These are phyloP conservation scores for Cadophora sp. DNA, from an alignment of 2,329 filamentous ascomycete genomes.

Conservation along the genomic window DNA sequence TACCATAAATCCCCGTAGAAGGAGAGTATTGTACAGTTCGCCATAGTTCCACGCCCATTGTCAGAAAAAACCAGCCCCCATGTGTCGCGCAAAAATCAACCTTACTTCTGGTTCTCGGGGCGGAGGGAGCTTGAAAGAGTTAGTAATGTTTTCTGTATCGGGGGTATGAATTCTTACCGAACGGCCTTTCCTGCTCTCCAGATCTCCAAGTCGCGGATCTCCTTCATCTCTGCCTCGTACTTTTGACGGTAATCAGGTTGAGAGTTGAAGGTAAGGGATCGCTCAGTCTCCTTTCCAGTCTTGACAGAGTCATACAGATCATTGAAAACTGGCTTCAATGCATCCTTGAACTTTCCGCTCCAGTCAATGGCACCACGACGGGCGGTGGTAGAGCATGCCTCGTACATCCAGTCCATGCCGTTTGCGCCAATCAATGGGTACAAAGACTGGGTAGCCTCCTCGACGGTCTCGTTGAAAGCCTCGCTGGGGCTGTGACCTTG, in stretches of 20 bases:
- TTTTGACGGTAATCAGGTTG: conserved; percentile 95
- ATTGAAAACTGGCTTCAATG: conserved; percentile 98
- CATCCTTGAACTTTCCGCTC: conserved; percentile 96
- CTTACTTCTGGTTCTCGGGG: conserved; percentile 82
- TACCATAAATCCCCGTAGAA: conserved; percentile 38
- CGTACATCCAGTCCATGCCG: conserved; percentile 99
- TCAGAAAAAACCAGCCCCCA: conserved; percentile 34
- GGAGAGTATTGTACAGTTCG: conserved; percentile 46
- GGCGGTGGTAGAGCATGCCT: conserved; percentile 98
- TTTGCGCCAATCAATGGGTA: conserved; percentile 97
- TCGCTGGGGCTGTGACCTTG: conserved; percentile 96
- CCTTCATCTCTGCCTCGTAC: conserved; percentile 98
- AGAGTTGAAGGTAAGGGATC: conserved; percentile 96
- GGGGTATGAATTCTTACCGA: conserved; percentile 60
- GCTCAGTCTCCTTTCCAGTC: conserved; percentile 92
- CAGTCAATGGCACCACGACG: conserved; percentile 99
- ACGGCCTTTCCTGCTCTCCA: conserved; percentile 99
- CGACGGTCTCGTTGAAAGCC: conserved; percentile 99
- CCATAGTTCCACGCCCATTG: conserved; percentile 38
- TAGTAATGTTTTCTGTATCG: conserved; percentile 19
- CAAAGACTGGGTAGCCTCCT: conserved; percentile 97
- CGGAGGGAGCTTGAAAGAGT: conserved; percentile 67
- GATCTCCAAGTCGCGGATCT: conserved; percentile 98
- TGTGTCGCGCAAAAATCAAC: conserved; percentile 17
- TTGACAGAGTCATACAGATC: conserved; percentile 92